Evolutionary conservation across 306 rosid genomes (phyloP).

Genomic region (Delonix regia): DNA sequence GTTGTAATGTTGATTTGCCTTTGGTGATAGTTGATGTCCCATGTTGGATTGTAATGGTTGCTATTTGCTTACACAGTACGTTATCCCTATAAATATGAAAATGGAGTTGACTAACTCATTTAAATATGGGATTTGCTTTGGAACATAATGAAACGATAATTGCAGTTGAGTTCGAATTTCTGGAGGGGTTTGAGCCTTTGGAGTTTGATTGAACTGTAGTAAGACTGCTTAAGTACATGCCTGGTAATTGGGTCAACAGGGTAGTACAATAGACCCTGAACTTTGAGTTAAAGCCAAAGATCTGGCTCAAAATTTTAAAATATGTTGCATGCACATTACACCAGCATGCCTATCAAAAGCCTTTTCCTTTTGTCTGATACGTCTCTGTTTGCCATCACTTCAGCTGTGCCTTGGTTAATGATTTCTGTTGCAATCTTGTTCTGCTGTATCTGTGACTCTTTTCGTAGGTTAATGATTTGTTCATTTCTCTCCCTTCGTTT

Average conservation of each 20-base stretch:
- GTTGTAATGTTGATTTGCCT: conserved; percentile 19
- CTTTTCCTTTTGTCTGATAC: too few relatives aligned
- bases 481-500: too few relatives aligned
- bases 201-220: not conserved
- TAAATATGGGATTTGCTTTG: not conserved
- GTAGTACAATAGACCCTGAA: not conserved
- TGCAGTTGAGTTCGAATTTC: conserved; percentile 2
- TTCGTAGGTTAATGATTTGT: too few relatives aligned
- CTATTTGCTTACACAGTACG: not conserved
- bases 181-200: not conserved
- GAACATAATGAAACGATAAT: conserved; percentile 19
- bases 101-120: not conserved
- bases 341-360: too few relatives aligned
- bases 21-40: conserved; percentile 2
- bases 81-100: not conserved
- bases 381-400: too few relatives aligned
- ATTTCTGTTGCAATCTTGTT: too few relatives aligned
- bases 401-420: too few relatives aligned
- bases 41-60: not conserved
- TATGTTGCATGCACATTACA: too few relatives aligned
- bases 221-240: conserved; percentile 10
- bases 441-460: too few relatives aligned
- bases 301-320: conserved; percentile 4
- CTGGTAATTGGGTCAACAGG: not conserved
- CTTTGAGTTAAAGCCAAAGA: not conserved